A percentile compares a stretch with the other conserved stretches of the same genome.
phyloP scores from a whole-genome alignment of 371 early-diverging fungal genomes.

The Catenaria anguillulae region DNA sequence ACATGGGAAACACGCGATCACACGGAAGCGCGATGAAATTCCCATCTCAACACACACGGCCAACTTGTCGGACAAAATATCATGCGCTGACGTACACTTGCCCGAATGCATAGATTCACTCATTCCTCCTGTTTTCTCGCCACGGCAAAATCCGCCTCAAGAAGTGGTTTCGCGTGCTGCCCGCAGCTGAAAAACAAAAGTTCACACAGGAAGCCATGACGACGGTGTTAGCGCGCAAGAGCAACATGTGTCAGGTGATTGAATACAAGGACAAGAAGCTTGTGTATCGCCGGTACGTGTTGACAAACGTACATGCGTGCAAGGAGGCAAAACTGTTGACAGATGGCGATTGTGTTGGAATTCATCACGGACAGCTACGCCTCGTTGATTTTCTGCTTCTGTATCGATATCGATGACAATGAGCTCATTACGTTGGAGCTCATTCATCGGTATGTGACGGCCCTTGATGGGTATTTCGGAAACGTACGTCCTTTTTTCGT shows the following conservation, averaged over 20 bases:
- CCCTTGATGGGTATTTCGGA: constrained; percentile 29
- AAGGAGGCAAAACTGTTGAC: background rate
- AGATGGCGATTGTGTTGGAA: no score
- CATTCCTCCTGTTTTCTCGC: constrained; percentile 26
- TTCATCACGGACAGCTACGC: constrained; percentile 31
- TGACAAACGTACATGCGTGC: background rate
- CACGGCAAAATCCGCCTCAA: constrained; percentile 31
- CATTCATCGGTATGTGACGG: constrained; percentile 27
- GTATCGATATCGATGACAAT: constrained; percentile 27
- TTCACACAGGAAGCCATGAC: constrained; percentile 24
- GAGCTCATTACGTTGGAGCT: constrained; percentile 24
- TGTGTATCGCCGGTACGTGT: constrained; percentile 23
- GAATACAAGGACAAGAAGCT: constrained; percentile 21
- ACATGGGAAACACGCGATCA: no score
- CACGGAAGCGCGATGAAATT: no score
- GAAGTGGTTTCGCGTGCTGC: constrained; percentile 21
- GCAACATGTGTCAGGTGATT: constrained; percentile 27
- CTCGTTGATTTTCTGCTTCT: constrained; percentile 24
- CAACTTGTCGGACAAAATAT: no score
- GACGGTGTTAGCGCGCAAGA: constrained; percentile 24
- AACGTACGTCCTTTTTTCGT: constrained; percentile 19
- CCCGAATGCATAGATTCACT: constrained; percentile 18
- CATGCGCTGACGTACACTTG: no score
- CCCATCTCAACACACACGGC: no score
- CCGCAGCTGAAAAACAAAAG: constrained; percentile 23